These are phyloP conservation scores for Babesia caballi DNA, from an alignment of 169 alveolate genomes.

Conservation along the genomic window DNA sequence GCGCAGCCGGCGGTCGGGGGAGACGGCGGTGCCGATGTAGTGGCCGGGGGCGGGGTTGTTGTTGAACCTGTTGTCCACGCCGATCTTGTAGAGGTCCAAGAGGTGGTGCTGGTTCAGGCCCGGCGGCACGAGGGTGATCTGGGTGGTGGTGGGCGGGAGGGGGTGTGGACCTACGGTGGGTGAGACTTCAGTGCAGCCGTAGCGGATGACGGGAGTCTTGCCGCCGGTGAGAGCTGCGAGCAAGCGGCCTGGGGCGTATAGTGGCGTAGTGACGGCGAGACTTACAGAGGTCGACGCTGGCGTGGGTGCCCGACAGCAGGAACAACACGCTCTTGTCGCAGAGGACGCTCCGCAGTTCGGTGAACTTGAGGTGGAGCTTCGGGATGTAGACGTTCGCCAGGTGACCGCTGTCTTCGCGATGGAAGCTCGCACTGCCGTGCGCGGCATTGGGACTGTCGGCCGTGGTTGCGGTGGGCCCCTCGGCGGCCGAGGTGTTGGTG, in stretches of 20 bases:
- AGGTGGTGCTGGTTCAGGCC: background rate
- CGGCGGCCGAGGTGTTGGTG: background rate
- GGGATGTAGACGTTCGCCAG: constrained; percentile 37
- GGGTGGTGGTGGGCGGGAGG: background rate
- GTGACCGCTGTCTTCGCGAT: background rate
- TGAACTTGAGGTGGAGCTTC: constrained; percentile 54
- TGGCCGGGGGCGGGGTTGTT: constrained; percentile 30
- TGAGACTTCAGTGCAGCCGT: constrained; percentile 49
- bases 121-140: constrained; percentile 31
- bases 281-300: constrained; percentile 44
- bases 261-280: background rate
- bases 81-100: constrained; percentile 19
- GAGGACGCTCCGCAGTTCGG: constrained; percentile 57
- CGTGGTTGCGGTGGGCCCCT: background rate
- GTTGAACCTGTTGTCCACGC: constrained; percentile 19
- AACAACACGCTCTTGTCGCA: constrained; percentile 54
- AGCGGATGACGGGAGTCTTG: constrained; percentile 33
- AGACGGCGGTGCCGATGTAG: constrained; percentile 40
- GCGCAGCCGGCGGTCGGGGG: background rate
- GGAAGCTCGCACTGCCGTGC: background rate
- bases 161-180: constrained; percentile 31
- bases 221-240: constrained; percentile 49
- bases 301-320: constrained; percentile 60
- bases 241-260: constrained; percentile 9
- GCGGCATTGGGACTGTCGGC: background rate